Evolutionary conservation across 2,329 filamentous ascomycete species (phyloP), one percentile per base, ranked within the genome.

Genomic region (Botrytis sinoallii): DNA sequence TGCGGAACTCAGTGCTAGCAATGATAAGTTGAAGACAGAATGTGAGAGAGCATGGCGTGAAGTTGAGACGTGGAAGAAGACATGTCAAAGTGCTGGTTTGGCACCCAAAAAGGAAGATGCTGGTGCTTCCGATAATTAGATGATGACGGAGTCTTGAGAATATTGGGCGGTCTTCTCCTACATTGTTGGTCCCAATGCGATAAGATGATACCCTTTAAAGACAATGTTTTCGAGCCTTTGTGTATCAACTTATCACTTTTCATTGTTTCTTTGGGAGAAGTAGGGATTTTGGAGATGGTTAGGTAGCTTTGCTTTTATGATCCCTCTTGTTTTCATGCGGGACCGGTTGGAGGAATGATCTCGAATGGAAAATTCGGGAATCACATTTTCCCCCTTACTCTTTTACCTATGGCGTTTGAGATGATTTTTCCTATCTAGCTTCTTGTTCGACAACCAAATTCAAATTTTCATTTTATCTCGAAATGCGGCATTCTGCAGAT

Each of bases 1-100:
- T 77, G 90, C 91, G 25, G 95, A 98, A 83, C 89, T 98, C 69
- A 95, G 92, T 80, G 88, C 91, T 44, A 95, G 92, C 76, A 97
- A 95, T 79, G 93, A 97, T 78, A 96, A 95, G 84, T 88, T 95
- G 76, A 95, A 95, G 85, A 86, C 87, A 52, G 93, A 96, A 80
- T 93, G 91, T 77, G 91, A 94, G 81, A 87, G 92, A 48, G 89
- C 92, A 35, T 95, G 93, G 85, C 86, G 91, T 70, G 93, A 95
- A 81, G 86, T 92, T 69, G 91, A 94, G 81, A 91, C 89, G 65
- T 95, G 93, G 91, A 95, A 94, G 85, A 88, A 90, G 77, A 85
- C 89, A 46, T 89, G 88, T 29, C 88, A 90, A 78, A 88, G 85
- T 70, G 88, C 88, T 20, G 89, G 89, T 42, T 82, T 91, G 69